Base-by-base conservation (phyloP, 75 land plant genomes). In the Selaginella tamariscina region DNA sequence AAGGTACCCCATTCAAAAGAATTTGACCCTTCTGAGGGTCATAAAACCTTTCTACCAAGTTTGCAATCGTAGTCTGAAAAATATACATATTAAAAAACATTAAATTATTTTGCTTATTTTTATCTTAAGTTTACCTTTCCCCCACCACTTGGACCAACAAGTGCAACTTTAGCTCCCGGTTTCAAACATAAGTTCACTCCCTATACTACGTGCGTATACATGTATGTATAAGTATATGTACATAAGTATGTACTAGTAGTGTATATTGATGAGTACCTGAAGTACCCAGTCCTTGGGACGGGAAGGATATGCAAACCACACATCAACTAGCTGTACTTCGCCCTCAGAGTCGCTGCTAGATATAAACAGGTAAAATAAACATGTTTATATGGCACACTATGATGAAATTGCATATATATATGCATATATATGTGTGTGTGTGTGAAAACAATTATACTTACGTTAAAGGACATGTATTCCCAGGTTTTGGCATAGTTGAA, bases 111-210 rank as follows among this genome's bases (percentile, higher is more conserved):
- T 2, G 21, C 5, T 9, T 68, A 24, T 29, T 24, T 11, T 24
- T 1, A 20, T 2, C 21, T n/a, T 33, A 66, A 54, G 0, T 56
- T 69, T 81, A 95, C 99, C 75, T 95, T 95, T n/a, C 99, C 99
- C 79, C 99, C 99, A 44, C 99, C 99, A 70, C 93, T 91, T 56
- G 99, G 99, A 33, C 99, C 99, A 44, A 95, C 99, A 44, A 95
- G 85, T 32, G 99, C 99, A 74, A 95, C 87, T 72, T 95, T 95
- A 71, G 97, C 89, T 31, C 97, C 97, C 54, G 97, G 84, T 29
- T 70, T 81, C 68, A 95, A 33, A 39, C 74, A 87, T 33, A 95
- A 71, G 59, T 82, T 67, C 55, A 95, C 82, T 32, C 99, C 99
- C 99, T 95, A 80, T 73, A 59, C n/a, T n/a, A n/a, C 11, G 54